Conservation (phyloP, 345 rosid species). For the Gossypium bickii region DNA sequence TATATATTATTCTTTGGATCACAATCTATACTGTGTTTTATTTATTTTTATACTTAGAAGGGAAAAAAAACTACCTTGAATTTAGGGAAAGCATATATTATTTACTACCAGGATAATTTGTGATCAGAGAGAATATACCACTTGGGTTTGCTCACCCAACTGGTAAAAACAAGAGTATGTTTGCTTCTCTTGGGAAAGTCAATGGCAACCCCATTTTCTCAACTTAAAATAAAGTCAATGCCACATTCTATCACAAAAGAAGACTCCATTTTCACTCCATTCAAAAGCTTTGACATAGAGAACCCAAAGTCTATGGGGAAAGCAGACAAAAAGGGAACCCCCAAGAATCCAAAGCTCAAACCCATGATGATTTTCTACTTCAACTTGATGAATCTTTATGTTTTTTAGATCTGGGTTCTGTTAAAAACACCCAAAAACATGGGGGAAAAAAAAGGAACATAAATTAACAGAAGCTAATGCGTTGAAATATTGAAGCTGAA, state of each 20-base stretch:
- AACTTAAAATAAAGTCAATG: background rate
- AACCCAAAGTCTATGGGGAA: background rate
- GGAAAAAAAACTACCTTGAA: background rate
- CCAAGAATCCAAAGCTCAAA: slow-evolving; percentile 16
- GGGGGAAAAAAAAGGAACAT: background rate
- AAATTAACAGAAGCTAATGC: background rate
- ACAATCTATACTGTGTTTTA: background rate
- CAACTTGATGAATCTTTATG: background rate
- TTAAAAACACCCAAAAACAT: background rate
- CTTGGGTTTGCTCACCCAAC: slow-evolving; percentile 1
- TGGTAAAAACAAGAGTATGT: background rate
- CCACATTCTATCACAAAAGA: background rate
- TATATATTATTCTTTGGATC: background rate
- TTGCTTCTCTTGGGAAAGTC: slow-evolving; percentile 2
- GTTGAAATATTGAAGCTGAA: slow-evolving; percentile 7
- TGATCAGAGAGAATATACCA: slow-evolving; percentile 6
- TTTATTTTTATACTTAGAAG: background rate
- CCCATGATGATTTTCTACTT: background rate
- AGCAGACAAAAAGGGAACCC: background rate
- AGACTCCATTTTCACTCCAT: background rate
- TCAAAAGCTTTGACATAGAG: background rate
- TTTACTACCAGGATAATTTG: background rate
- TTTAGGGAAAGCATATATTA: background rate
- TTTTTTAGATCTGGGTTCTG: slow-evolving; percentile 1
- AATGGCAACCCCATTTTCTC: background rate